Base-by-base conservation (phyloP, 768 basidiomycete genomes). In the Pleurotus citrinopileatus region DNA sequence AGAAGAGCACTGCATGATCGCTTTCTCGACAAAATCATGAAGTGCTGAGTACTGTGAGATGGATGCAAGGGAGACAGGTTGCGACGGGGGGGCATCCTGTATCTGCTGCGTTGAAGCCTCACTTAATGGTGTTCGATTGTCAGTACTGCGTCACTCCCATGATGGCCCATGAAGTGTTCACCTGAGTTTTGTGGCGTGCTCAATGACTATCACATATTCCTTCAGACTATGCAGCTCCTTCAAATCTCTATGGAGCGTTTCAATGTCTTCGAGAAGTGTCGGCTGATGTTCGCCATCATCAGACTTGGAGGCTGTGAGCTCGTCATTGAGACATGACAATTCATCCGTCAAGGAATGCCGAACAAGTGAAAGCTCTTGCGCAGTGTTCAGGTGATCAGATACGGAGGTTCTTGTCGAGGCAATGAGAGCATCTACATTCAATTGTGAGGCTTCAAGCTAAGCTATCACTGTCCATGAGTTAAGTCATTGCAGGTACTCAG, bases 321-420 rank as follows among this genome's bases (percentile, higher is more conserved):
- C 82, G 47, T 76, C 70, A 3, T 82, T 81, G 25, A 96, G 70
- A 55, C 80, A 80, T 10, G 83, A 73, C 9, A 95, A 74, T 65
- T 94, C 87, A 63, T 96, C 93, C 13, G 83, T 79, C 17, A 95
- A 71, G 1, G 80, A 81, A 68, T 93, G 89, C 22, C 93, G 78
- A 28, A 87, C 69, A n/a, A 89, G 74, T 1, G 90, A 84, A 36
- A 93, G 73, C 53, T 87, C 83, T 62, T 90, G 86, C 0, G 89
- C 89, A 7, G 82, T 77, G 48, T 77, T 73, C 29, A 90, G 71
- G 28, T 86, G 74, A 20, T 68, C 64, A 50, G 79, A 65, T 1
- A 81, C 77, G 19, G 72, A 65, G 9, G 67, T 58, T 36, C 79
- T 79, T 3, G 86, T 80, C 37, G 77, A 66, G 2, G 70, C 61